Conservation (phyloP, 2,329 filamentous ascomycete genomes). For the Seiridium cupressi region DNA sequence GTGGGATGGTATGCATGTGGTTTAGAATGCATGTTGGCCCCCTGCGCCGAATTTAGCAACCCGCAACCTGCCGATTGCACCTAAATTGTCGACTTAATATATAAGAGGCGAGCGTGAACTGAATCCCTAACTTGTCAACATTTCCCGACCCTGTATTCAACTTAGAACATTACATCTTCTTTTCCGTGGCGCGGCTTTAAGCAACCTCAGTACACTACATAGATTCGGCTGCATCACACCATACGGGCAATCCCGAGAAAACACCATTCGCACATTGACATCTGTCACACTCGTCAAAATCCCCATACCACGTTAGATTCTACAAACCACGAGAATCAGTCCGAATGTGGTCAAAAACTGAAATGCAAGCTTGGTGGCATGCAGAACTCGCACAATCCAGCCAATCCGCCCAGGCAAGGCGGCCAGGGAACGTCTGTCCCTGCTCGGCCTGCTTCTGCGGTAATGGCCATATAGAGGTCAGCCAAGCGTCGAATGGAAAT, state of each 20-base stretch:
- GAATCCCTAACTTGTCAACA: no score
- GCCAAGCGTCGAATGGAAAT: background rate
- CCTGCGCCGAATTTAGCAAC: background rate
- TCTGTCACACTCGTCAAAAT: no score
- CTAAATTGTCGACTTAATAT: no score
- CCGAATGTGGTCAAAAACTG: slow-evolving; percentile 1
- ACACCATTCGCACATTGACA: no score
- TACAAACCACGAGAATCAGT: background rate
- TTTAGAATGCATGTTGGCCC: background rate
- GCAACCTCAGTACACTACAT: no score
- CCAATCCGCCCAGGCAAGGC: background rate
- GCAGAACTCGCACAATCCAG: background rate
- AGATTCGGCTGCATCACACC: no score
- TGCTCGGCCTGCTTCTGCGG: slow-evolving; percentile 8
- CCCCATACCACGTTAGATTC: background rate
- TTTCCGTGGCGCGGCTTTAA: no score
- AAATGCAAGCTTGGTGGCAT: slow-evolving; percentile 5
- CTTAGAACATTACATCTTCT: no score
- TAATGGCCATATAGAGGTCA: background rate
- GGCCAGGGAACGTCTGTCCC: slow-evolving; percentile 3
- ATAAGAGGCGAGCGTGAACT: no score
- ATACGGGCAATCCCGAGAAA: no score
- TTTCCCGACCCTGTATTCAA: no score
- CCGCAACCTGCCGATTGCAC: background rate
- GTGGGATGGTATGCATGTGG: background rate